Conservation (phyloP, 2,329 filamentous ascomycete species). For the Calonectria honghensis region DNA sequence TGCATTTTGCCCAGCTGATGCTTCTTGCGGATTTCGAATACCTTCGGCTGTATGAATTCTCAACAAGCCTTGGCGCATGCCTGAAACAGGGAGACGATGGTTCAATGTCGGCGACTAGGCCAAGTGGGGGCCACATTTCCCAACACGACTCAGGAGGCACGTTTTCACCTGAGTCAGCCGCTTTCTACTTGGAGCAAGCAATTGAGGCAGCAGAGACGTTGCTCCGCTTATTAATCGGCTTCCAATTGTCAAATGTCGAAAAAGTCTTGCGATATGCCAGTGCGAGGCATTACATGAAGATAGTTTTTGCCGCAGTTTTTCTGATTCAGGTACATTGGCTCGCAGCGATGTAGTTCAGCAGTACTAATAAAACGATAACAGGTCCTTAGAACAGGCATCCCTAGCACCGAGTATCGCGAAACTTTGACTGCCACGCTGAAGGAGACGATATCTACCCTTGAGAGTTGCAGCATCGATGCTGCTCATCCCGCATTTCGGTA, state of each 20-base stretch:
- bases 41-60: constrained; percentile 38
- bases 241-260: constrained; percentile 7
- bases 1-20: constrained; percentile 25
- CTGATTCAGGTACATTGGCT: constrained; percentile 25
- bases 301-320: constrained; percentile 36
- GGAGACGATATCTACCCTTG: constrained; percentile 11
- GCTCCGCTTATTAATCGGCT: constrained; percentile 25
- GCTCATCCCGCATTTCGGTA: constrained; percentile 39
- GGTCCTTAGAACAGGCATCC: constrained; percentile 25
- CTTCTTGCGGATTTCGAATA: constrained; percentile 33
- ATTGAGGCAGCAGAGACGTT: constrained; percentile 27
- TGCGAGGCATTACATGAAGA: constrained; percentile 36
- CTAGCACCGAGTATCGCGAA: constrained; percentile 15
- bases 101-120: background rate
- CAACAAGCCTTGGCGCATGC: constrained; percentile 27
- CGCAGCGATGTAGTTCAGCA: background rate
- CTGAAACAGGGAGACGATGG: constrained; percentile 12
- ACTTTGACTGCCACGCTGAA: constrained; percentile 29
- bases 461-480: constrained; percentile 31
- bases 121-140: background rate
- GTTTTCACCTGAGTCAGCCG: constrained; percentile 20
- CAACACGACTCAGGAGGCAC: background rate
- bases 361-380: background rate
- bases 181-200: constrained; percentile 36
- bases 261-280: constrained; percentile 28